Conservation (phyloP, 2,329 filamentous ascomycete genomes). For the Capronia epimyces region DNA sequence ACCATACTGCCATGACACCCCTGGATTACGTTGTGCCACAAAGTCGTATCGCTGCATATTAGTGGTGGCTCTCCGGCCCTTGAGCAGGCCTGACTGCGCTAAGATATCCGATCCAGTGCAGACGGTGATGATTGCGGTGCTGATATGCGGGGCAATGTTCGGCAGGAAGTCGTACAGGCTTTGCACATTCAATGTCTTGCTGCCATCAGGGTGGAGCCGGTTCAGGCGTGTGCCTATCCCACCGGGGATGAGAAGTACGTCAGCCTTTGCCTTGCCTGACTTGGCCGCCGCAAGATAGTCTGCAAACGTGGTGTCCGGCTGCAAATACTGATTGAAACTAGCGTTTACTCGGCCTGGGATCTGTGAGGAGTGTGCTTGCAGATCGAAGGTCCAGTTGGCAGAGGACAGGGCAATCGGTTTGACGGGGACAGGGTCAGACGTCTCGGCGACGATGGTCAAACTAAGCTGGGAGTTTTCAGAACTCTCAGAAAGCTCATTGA, state of each 20-base stretch:
- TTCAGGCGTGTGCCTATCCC: constrained; percentile 46
- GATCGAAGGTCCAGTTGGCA: constrained; percentile 23
- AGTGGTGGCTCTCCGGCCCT: constrained; percentile 58
- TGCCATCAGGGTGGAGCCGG: constrained; percentile 19
- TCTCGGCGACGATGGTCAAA: constrained; percentile 31
- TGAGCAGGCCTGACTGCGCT: constrained; percentile 55
- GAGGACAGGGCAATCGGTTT: constrained; percentile 19
- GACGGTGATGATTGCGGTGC: constrained; percentile 49
- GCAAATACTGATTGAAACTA: constrained; percentile 35
- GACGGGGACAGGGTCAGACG: constrained; percentile 34
- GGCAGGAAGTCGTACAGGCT: constrained; percentile 19
- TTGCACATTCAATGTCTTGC: constrained; percentile 17
- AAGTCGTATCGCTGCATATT: constrained; percentile 57
- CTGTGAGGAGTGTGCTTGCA: constrained; percentile 14
- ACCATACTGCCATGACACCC: constrained; percentile 55
- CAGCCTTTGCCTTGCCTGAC: constrained; percentile 29
- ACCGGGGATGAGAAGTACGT: constrained; percentile 63
- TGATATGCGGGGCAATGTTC: constrained; percentile 14
- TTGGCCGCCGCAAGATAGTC: constrained; percentile 11
- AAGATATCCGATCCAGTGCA: constrained; percentile 61
- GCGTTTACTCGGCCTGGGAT: constrained; percentile 19
- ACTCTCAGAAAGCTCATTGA: constrained; percentile 34
- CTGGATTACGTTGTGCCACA: constrained; percentile 45
- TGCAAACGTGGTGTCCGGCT: constrained; percentile 48
- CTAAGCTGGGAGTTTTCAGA: constrained; percentile 26